phyloP scores from a whole-genome alignment of 148 eudicot genomes.

The Fagopyrum tataricum region DNA sequence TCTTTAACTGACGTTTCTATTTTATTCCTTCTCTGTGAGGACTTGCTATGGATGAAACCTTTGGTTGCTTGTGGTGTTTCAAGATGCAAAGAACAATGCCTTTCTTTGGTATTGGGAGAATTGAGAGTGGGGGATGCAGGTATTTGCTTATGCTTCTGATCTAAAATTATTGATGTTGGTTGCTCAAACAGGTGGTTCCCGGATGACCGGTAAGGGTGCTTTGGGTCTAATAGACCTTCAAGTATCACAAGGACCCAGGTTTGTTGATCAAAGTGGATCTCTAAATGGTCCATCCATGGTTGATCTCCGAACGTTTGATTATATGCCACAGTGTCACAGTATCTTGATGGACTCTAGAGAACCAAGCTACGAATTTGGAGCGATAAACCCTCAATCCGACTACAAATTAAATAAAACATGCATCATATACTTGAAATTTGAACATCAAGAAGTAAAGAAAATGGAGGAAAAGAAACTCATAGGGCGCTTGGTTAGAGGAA shows the following conservation, averaged over 20 bases:
- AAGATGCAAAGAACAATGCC: background rate
- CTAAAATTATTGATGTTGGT: background rate
- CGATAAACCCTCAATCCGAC: no score
- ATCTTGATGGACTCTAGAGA: background rate
- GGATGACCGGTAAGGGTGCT: no score
- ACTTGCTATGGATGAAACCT: slow-evolving; percentile 1
- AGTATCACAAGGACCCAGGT: background rate
- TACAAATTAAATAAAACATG: no score
- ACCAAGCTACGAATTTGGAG: background rate
- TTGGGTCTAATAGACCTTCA: background rate
- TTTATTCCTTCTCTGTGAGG: background rate
- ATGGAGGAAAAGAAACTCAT: no score
- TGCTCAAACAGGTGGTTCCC: background rate
- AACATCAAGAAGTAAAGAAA: no score
- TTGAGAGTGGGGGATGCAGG: background rate
- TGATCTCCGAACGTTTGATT: no score
- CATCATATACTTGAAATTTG: no score
- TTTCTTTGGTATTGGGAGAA: background rate
- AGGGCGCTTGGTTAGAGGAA: no score
- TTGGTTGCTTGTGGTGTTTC: background rate
- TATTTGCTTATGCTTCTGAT: background rate
- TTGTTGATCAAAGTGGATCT: background rate
- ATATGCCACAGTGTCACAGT: no score
- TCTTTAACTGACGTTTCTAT: background rate
- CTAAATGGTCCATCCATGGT: background rate